Conservation (phyloP, 805 yeast genomes). For the Lipomyces sp. region DNA sequence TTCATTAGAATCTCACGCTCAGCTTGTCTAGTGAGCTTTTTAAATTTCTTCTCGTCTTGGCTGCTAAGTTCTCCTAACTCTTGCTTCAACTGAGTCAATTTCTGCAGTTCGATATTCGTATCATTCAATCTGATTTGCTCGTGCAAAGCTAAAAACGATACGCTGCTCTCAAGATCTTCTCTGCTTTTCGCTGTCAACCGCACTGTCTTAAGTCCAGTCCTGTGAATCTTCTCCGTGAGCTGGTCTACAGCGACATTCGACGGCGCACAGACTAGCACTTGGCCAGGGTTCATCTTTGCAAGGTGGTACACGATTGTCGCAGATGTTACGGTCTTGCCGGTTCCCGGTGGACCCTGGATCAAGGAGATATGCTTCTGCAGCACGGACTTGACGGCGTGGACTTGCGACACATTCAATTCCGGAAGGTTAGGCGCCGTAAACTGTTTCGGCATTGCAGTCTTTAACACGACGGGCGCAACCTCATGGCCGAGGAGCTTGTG, state of each 20-base stretch:
- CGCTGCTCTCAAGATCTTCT: constrained; percentile 73
- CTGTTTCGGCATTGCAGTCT: constrained; percentile 57
- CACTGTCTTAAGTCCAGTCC: constrained; percentile 72
- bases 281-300: constrained; percentile 55
- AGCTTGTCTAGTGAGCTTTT: constrained; percentile 43
- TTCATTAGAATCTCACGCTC: constrained; percentile 51
- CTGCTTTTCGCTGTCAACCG: constrained; percentile 72
- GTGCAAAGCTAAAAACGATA: constrained; percentile 57
- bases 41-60: constrained; percentile 49
- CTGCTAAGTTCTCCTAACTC: constrained; percentile 67
- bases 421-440: constrained; percentile 67
- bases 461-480: constrained; percentile 48
- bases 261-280: constrained; percentile 87
- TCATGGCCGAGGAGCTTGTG: constrained; percentile 80
- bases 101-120: constrained; percentile 48
- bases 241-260: constrained; percentile 95
- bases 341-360: constrained; percentile 96
- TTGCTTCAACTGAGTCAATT: constrained; percentile 54
- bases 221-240: constrained; percentile 66
- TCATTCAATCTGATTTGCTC: constrained; percentile 48
- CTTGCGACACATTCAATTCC: constrained; percentile 72
- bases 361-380: constrained; percentile 69
- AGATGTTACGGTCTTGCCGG: constrained; percentile 93
- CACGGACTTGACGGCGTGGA: constrained; percentile 68
- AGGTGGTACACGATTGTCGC: constrained; percentile 82